Percentiles rank a stretch among this genome's conserved stretches.
Conservation (phyloP, 106 monocot genomes). For the Hemerocallis citrina region DNA sequence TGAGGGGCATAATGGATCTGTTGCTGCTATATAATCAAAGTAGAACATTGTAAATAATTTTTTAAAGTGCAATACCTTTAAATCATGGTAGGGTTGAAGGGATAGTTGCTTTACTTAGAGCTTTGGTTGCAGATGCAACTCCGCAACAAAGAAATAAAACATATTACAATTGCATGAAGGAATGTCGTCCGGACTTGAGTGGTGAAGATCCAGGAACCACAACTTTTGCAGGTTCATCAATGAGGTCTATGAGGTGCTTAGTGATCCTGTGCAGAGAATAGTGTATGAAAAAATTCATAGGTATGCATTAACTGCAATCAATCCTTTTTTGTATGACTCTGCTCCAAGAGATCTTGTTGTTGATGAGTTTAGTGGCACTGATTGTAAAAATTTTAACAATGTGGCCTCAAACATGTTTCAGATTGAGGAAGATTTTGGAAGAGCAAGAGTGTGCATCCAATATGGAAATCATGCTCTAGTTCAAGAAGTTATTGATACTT, state of each 20-base stretch:
- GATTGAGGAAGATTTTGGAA: too few species aligned
- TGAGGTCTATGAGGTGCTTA: conserved; percentile 81
- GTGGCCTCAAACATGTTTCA: too few species aligned
- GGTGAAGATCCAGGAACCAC: conserved; percentile 71
- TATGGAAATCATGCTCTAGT: conserved; percentile 52
- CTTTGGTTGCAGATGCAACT: conserved; percentile 86
- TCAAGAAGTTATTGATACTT: conserved; percentile 77
- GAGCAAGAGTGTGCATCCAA: conserved; percentile 76
- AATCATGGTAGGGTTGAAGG: too few species aligned
- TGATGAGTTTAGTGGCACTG: conserved; percentile 94
- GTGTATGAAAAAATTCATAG: conserved; percentile 93
- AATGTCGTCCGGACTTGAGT: conserved; percentile 83
- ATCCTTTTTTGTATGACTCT: conserved; percentile 75
- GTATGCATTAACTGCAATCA: conserved; percentile 60
- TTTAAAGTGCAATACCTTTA: too few species aligned
- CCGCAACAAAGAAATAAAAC: conserved; percentile 84
- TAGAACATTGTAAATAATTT: too few species aligned
- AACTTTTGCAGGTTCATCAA: conserved; percentile 96
- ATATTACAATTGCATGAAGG: conserved; percentile 91
- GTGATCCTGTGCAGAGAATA: conserved; percentile 77
- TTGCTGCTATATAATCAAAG: too few species aligned
- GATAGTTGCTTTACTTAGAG: too few species aligned
- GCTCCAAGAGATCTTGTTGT: conserved; percentile 64
- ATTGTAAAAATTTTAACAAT: conserved; percentile 92
- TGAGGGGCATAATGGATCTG: too few species aligned